Conservation (phyloP, 192 early-diverging fungal genomes). For the Entrophospora sp. region DNA sequence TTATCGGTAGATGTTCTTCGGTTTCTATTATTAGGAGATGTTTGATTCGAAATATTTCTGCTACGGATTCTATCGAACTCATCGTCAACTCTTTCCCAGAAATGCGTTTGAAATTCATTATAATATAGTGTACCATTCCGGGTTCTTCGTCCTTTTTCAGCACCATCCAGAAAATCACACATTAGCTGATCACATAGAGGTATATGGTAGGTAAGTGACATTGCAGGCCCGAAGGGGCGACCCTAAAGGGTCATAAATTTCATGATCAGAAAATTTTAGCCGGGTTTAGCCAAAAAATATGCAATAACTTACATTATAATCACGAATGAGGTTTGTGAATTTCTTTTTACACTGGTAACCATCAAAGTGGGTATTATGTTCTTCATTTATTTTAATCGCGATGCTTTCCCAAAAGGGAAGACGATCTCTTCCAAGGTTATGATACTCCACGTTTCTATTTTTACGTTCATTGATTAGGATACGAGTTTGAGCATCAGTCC, state of each 20-base stretch:
- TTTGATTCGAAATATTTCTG: not conserved
- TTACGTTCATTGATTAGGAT: too few species aligned
- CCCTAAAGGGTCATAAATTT: too few species aligned
- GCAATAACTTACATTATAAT: not conserved
- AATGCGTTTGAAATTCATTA: too few species aligned
- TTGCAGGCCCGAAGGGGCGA: too few species aligned
- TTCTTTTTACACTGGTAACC: not conserved
- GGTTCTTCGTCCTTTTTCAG: not conserved
- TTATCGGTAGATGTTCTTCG: too few species aligned
- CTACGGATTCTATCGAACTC: not conserved
- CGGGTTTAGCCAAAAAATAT: not conserved
- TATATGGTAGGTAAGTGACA: too few species aligned
- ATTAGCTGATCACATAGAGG: not conserved
- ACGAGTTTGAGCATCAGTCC: not conserved
- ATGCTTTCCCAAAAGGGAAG: not conserved
- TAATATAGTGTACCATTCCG: too few species aligned
- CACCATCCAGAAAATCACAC: not conserved
- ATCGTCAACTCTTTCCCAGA: too few species aligned
- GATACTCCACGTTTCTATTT: not conserved
- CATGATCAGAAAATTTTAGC: too few species aligned
- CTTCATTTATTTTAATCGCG: not conserved
- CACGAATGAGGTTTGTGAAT: not conserved
- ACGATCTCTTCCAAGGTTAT: constrained; percentile 3
- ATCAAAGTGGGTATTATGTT: not conserved
- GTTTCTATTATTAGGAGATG: too few species aligned